Conservation (phyloP, 306 rosid genomes). For the Casuarina equisetifolia region DNA sequence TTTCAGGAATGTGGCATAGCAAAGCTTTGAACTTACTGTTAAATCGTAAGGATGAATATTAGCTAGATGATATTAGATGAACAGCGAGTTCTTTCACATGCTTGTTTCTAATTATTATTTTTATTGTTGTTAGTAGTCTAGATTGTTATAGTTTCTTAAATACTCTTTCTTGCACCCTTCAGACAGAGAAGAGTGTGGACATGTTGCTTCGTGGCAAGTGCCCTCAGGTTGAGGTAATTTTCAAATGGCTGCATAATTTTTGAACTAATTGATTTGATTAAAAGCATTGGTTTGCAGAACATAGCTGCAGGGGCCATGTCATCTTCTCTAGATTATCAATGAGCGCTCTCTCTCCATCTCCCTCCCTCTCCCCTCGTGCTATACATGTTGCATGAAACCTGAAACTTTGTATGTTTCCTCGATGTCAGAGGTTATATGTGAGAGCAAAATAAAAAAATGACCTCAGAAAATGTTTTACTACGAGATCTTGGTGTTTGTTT, state of each 20-base stretch:
- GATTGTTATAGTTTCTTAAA: background rate
- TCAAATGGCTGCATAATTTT: slow-evolving; percentile 13
- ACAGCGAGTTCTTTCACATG: background rate
- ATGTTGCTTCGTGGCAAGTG: slow-evolving; percentile 51
- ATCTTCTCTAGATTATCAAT: background rate
- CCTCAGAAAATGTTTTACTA: background rate
- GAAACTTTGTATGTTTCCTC: no score
- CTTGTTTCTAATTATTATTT: slow-evolving; percentile 21
- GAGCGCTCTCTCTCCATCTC: background rate
- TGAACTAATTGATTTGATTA: slow-evolving; percentile 14
- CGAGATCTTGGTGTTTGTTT: background rate
- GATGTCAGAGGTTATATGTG: background rate
- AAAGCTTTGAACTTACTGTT: background rate
- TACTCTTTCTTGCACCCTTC: slow-evolving; percentile 11
- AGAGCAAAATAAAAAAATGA: background rate
- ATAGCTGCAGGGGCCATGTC: background rate
- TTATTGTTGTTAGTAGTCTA: background rate
- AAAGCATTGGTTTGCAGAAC: slow-evolving; percentile 9
- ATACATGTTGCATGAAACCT: no score
- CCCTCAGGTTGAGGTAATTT: slow-evolving; percentile 73
- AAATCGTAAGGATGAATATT: slow-evolving; percentile 10
- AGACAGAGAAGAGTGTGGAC: slow-evolving; percentile 75
- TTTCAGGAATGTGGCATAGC: slow-evolving; percentile 1
- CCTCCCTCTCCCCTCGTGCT: background rate
- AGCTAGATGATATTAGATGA: slow-evolving; percentile 5